Percentiles rank a stretch among this genome's conserved stretches.
Conservation (phyloP, 192 early-diverging fungal genomes). For the Thamnidium elegans region DNA sequence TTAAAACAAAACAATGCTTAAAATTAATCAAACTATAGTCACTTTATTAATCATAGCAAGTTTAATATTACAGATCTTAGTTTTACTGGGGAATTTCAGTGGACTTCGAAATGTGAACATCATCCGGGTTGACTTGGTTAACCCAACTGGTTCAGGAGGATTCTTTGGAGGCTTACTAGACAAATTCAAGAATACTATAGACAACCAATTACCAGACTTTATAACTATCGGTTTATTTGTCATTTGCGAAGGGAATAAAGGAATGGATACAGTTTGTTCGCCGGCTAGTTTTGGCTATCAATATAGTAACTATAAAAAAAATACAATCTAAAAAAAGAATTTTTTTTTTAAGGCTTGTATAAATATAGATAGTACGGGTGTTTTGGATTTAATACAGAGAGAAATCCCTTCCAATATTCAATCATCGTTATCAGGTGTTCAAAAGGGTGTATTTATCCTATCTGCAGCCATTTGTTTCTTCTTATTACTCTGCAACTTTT, state of each 20-base stretch:
- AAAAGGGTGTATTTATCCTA: slow-evolving; percentile 5
- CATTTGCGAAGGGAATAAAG: slow-evolving; percentile 4
- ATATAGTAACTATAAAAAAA: neutral
- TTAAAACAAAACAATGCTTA: too few relatives aligned
- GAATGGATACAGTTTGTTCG: neutral
- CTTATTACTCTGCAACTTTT: neutral
- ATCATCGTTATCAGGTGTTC: neutral
- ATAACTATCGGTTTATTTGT: slow-evolving; percentile 2
- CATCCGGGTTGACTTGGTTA: neutral
- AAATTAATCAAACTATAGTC: neutral
- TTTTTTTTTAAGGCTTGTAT: neutral
- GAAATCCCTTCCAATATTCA: neutral
- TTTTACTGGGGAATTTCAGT: neutral
- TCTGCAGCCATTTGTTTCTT: slow-evolving; percentile 7
- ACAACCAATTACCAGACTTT: neutral
- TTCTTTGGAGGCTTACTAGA: neutral
- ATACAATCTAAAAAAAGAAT: neutral
- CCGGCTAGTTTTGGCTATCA: slow-evolving; percentile 4
- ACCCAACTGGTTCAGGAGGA: neutral
- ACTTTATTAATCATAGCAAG: slow-evolving; percentile 3
- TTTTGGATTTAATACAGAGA: neutral
- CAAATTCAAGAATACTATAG: neutral
- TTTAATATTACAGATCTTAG: slow-evolving; percentile 1
- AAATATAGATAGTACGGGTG: neutral
- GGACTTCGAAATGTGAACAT: neutral